Base-by-base conservation (phyloP, 345 rosid species). In the Toxicodendron radicans region DNA sequence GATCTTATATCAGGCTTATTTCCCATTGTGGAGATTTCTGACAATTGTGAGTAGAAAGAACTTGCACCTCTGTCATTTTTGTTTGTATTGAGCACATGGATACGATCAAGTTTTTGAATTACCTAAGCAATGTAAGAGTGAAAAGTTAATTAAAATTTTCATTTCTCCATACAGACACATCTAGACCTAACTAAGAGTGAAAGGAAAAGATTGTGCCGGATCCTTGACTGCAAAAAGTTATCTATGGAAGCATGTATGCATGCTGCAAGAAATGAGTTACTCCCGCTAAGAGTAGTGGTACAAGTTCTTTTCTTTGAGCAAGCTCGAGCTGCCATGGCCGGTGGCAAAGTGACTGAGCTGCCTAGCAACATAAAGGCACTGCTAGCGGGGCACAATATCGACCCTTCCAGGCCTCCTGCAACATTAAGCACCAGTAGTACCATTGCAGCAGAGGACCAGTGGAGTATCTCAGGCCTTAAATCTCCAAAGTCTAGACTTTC, bases 201-300 rank as follows among this genome's bases (percentile, higher is more conserved):
- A 69, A 81, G 99, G 62, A 95, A 95, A 75, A 87, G 93, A 70
- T 54, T 91, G 54, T 95, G 99, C 52, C 82, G 97, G 75, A 80
- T 87, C 18, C 84, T 95, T 21, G 89, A 95, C 89, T 95, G 99
- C 91, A 95, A 89, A 85, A 95, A 91, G 74, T 91, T 95, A 5
- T 90, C 99, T 4, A 86, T 91, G 79, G 97, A 93, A 76, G 98
- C 97, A 35, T 95, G 99, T 83, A 93, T 93, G 98, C 99, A 95
- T 64, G 98, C 99, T 0, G 98, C 99, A 0, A 97, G 90, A 67
- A 95, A 95, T 54, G 99, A 95, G 84, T 73, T 87, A 66, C 94
- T 95, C 49, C 99, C 99, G 0, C 70, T 95, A 10, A 84, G 99
- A 74, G 98, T 95, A 4, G 99, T 95, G 53, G 97, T 95, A 2